Base-by-base conservation (phyloP, 441 rosid genomes). In the Hura crepitans region DNA sequence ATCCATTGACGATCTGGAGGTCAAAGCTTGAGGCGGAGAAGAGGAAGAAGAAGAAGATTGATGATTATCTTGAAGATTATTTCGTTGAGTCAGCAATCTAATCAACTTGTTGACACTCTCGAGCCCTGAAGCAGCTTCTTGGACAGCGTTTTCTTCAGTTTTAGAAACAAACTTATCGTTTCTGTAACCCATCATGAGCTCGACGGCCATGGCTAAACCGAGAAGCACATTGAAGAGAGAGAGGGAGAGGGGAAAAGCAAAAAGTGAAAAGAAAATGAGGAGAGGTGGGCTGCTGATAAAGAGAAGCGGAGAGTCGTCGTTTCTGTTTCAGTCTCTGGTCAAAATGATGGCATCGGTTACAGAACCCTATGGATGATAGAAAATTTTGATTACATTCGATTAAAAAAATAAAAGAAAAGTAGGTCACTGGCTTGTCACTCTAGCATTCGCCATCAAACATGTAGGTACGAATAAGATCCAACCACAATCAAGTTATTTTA, bases 101-200 rank as follows among this genome's bases (percentile, higher is more conserved):
- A 94, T 82, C 47, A 94, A 86, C 68, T 87, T 86, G 66, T 87
- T 86, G 0, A 90, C 91, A 62, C 91, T 90, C 60, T 88, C 86
- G 47, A 94, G 84, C 1, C 98, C 98, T 0, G 96, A 87, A 8
- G 92, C 86, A 2, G 97, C 97, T 80, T 94, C 98, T 78, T 90
- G 86, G 42, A 91, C 91, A 0, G 87, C 92, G 66, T 73, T 81
- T 14, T 85, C 89, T 74, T 88, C 93, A 78, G 83, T 66, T 47
- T 78, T 78, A 17, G 81, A 22, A 1, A 68, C 27, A 58, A 91
- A 82, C 30, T 65, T 27, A 49, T 70, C 64, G 69, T 75, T 82
- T 46, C 87, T 80, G 28, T 79, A 82, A 43, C 85, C 78, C 78
- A 81, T 78, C 83, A 85, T 77, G 64, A 94, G 92, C 65, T 91